Evolutionary conservation across 2,329 filamentous ascomycete species (phyloP), one percentile per base, ranked within the genome.

Genomic region (Clarireedia paspali): DNA sequence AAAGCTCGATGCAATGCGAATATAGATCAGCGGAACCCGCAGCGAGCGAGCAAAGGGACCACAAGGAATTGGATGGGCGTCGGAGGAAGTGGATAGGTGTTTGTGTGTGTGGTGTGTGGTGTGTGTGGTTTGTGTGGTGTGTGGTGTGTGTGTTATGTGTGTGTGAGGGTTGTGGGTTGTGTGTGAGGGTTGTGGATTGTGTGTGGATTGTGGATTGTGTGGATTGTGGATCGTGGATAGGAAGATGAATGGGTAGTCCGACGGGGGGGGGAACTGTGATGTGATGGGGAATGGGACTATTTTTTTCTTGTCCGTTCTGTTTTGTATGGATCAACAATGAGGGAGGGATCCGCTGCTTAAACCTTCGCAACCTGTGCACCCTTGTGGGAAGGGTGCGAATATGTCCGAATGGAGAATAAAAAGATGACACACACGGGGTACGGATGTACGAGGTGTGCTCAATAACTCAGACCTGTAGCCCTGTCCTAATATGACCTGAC

Each of bases 21-120:
- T 53, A 53, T 49, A 17, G 51, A 53, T 53, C 51, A 53, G 34
- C 51, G 47, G 30, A 53, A 39, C 51, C 51, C 30, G 44, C n/a
- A 48, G 23, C 24, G 30, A 12, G 7, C 26, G n/a, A 26, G 15
- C 5, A 24, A 24, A 53, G 38, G 34, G 39, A 12, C 52, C 34
- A 48, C 46, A 42, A 20, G 7, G 45, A 49, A 24, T 17, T 12
- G 44, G 27, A 23, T n/a, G 20, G 51, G 20, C 2, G 20, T 20
- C 2, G 20, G 20, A 20, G 20, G 20, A 2, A 20, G 20, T 20
- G 20, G 20, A 2, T 20, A 3, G 20, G 20, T 20, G 20, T 20
- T 20, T 20, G 20, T 20, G 20, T 20, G 20, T 20, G 20, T 20
- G 20, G 20, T 20, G 20, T 20, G 20, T 20, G 20, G 20, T 20